These are phyloP conservation scores for Lithohypha guttulata DNA, from an alignment of 2,329 filamentous ascomycete species.

Conservation along the genomic window DNA sequence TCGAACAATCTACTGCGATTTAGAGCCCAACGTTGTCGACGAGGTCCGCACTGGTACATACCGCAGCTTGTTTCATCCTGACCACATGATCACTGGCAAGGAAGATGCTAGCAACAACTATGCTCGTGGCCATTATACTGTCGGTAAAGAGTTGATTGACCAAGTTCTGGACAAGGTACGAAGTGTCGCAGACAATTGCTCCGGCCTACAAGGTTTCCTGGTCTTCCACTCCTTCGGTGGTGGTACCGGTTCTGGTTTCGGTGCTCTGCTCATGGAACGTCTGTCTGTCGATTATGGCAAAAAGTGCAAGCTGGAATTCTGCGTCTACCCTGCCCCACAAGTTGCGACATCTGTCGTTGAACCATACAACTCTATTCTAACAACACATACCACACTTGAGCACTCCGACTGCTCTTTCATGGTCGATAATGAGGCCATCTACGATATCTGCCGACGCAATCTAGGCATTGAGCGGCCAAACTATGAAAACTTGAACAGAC, in stretches of 20 bases:
- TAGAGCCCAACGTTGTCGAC: constrained; percentile 98
- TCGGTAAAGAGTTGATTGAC: constrained; percentile 98
- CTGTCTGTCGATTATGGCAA: constrained; percentile 98
- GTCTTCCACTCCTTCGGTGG: constrained; percentile 99
- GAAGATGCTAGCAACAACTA: constrained; percentile 99
- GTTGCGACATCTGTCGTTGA: constrained; percentile 96
- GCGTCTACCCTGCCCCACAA: constrained; percentile 95
- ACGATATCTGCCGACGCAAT: constrained; percentile 98
- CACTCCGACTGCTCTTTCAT: constrained; percentile 99
- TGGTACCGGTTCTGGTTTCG: constrained; percentile 97
- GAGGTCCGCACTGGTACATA: constrained; percentile 97
- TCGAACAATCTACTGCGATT: constrained; percentile 98
- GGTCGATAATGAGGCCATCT: constrained; percentile 99
- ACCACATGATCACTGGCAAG: constrained; percentile 99
- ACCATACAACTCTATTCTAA: constrained; percentile 99
- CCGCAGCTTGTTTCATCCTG: constrained; percentile 94
- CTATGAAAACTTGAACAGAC: constrained; percentile 97
- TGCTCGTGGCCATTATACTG: constrained; percentile 98
- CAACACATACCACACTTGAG: constrained; percentile 97
- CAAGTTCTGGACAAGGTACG: constrained; percentile 96
- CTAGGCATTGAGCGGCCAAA: constrained; percentile 93
- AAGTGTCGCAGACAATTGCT: constrained; percentile 94
- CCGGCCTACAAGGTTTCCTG: constrained; percentile 95
- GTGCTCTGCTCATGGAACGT: constrained; percentile 92
- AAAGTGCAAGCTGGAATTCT: constrained; percentile 99